Base-by-base conservation (phyloP, 371 early-diverging fungal species). In the Mortierella sp. region DNA sequence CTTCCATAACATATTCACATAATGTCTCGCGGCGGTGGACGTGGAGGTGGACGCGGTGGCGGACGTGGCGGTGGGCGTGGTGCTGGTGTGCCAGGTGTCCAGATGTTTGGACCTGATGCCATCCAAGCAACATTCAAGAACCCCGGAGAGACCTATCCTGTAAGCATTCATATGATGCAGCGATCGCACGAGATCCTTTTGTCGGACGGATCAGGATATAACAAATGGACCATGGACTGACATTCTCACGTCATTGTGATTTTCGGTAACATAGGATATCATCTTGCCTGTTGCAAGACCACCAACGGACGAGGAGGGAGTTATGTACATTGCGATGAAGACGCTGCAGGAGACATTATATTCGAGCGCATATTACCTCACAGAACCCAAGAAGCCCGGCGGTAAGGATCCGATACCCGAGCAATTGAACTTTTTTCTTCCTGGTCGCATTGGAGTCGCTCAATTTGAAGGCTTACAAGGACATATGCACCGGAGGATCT, bases 61-160 rank as follows among this genome's bases (percentile, higher is more conserved):
- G 71, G 82, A 14, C 73, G 81, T n/a, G 82, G 82, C 4, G 67
- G 81, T n/a, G 67, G 81, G 43, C 43, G 81, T 8, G 66, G 81
- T 29, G 68, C 74, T 4, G 75, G 82, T 13, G 72, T 52, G 2
- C 82, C 82, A n/a, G 69, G 68, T 29, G 71, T 82, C 19, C 77
- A 71, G 48, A 74, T 74, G 64, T 82, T 74, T 74, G 82, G 82
- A 29, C 82, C 82, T 9, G 82, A 82, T 29, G 82, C 78, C 24
- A 82, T 82, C 64, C 74, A 73, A 26, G 74, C 82, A 22, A 82
- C 82, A 6, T 82, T 82, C 63, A 82, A 77, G 69, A 82, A 82
- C 58, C 82, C 82, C 24, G 82, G 78, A 44, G 82, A 77, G 41
- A 77, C 77, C 47, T 82, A 77, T 29, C 82, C 82, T 50, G 82